These are phyloP conservation scores for Metschnikowia borealis DNA, from an alignment of 805 yeast genomes.

Conservation along the genomic window DNA sequence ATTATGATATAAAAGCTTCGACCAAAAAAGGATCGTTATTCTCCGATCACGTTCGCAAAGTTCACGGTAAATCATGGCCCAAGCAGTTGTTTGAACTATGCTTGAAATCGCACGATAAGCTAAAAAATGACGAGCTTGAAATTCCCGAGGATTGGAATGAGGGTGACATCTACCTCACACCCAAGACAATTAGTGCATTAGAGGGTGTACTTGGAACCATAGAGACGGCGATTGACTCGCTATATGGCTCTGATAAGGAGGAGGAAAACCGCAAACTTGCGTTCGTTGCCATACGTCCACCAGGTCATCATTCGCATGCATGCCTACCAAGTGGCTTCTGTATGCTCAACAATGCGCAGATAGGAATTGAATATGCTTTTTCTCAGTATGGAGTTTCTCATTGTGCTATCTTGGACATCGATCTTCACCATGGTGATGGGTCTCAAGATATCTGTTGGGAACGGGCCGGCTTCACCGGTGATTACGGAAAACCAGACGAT, in stretches of 20 bases:
- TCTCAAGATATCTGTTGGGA: conserved; percentile 84
- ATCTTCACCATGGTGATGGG: conserved; percentile 87
- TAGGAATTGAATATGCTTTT: conserved; percentile 74
- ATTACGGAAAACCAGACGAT: conserved; percentile 45
- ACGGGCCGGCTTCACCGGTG: conserved; percentile 56
- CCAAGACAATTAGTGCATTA: conserved; percentile 62
- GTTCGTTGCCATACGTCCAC: conserved; percentile 72
- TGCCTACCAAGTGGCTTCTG: conserved; percentile 85
- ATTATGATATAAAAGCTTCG: conserved; percentile 48
- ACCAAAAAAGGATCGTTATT: conserved; percentile 45
- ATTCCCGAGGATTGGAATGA: conserved; percentile 80
- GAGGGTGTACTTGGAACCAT: conserved; percentile 76
- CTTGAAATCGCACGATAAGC: conserved; percentile 50
- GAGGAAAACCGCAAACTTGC: conserved; percentile 39
- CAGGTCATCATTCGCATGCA: conserved; percentile 85
- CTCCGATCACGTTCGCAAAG: conserved; percentile 57
- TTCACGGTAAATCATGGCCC: conserved; percentile 79
- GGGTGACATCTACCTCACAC: conserved; percentile 74
- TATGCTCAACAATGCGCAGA: conserved; percentile 74
- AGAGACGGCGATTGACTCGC: conserved; percentile 61
- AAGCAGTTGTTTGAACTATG: conserved; percentile 54
- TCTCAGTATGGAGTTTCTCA: conserved; percentile 63
- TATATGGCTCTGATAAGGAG: conserved; percentile 20
- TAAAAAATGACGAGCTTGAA: conserved; percentile 54
- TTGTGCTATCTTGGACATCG: conserved; percentile 78